Percentiles rank a stretch among this genome's conserved stretches.
phyloP scores from a whole-genome alignment of 805 yeast species.

The Candida boidinii region DNA sequence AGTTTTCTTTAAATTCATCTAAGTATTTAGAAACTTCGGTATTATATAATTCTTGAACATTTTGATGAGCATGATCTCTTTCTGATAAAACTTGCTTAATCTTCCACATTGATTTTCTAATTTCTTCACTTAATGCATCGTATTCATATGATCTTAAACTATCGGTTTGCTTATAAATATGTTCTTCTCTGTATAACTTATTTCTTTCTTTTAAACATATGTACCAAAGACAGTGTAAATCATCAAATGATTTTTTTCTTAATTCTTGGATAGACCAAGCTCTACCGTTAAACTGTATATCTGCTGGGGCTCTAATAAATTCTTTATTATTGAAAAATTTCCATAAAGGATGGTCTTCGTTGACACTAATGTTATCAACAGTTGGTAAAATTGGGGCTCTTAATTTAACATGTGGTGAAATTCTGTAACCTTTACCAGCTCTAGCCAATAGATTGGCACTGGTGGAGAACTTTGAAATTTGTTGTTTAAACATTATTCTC shows the following conservation, averaged over 20 bases:
- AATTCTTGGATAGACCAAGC: conserved; percentile 86
- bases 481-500: conserved; percentile 10
- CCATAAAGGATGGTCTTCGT: conserved; percentile 91
- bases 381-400: conserved; percentile 85
- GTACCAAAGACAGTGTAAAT: conserved; percentile 88
- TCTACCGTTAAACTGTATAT: conserved; percentile 48
- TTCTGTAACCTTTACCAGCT: conserved; percentile 27
- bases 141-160: conserved; percentile 16
- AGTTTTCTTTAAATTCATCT: conserved; percentile 47
- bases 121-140: conserved; percentile 25
- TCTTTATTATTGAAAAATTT: conserved; percentile 68
- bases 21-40: conserved; percentile 40
- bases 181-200: conserved; percentile 63
- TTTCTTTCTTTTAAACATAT: conserved; percentile 78
- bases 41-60: conserved; percentile 41
- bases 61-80: conserved; percentile 62
- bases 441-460: conserved; percentile 21
- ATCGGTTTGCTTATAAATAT: conserved; percentile 38
- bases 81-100: conserved; percentile 85
- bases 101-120: conserved; percentile 62
- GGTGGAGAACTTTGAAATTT: conserved; percentile 25
- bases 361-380: conserved; percentile 57
- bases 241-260: conserved; percentile 86
- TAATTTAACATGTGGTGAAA: conserved; percentile 41
- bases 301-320: conserved; percentile 51